Conservation (phyloP, 768 basidiomycete genomes). For the Psilocybe cubensis region DNA sequence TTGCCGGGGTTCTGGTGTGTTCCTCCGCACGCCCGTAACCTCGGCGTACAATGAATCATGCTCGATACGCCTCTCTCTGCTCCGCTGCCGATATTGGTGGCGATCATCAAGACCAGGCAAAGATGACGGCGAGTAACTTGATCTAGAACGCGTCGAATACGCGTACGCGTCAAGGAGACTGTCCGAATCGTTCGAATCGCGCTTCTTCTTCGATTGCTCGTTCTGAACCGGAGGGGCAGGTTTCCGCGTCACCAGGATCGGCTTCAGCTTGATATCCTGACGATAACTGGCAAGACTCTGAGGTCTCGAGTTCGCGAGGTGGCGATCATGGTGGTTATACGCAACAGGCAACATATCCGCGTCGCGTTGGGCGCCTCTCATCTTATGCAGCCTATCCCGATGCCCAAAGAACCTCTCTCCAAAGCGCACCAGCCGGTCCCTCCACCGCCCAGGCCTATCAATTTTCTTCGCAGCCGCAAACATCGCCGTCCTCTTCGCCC, state of each 20-base stretch:
- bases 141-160: conserved; percentile 44
- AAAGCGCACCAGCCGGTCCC: conserved; percentile 55
- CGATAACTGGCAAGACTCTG: conserved; percentile 12
- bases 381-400: conserved; percentile 29
- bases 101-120: conserved; percentile 41
- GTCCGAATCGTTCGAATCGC: conserved; percentile 54
- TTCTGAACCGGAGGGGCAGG: not conserved
- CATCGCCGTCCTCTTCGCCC: conserved; percentile 64
- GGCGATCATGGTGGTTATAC: conserved; percentile 24
- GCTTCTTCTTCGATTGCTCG: conserved; percentile 35
- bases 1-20: conserved; percentile 72
- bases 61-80: conserved; percentile 26
- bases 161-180: conserved; percentile 55
- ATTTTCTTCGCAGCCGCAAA: conserved; percentile 67
- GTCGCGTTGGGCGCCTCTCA: conserved; percentile 7
- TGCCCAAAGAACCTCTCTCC: conserved; percentile 64
- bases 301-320: conserved; percentile 15
- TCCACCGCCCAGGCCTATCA: conserved; percentile 55
- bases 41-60: conserved; percentile 65
- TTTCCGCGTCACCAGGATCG: conserved; percentile 38
- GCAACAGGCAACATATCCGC: conserved; percentile 24
- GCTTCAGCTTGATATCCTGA: conserved; percentile 55
- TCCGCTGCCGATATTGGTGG: conserved; percentile 18
- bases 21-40: conserved; percentile 63
- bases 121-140: conserved; percentile 42